These are phyloP conservation scores for Rhododendron molle DNA, from an alignment of 148 eudicot species.

Conservation along the genomic window DNA sequence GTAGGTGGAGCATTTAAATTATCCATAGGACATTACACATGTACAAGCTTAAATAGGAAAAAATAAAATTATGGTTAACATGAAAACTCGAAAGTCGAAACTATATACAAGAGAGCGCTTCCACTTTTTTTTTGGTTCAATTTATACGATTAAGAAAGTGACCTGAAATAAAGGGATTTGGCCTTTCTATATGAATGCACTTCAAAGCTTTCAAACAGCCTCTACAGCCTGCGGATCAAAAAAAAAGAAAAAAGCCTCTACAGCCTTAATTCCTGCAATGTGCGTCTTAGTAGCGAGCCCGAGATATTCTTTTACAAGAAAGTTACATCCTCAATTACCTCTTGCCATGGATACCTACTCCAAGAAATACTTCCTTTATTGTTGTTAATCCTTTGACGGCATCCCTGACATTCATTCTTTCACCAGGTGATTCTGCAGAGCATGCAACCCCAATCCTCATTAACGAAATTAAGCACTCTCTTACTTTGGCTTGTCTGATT, in stretches of 20 bases:
- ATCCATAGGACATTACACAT: neutral
- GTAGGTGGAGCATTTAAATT: neutral
- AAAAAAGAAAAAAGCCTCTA: too few relatives aligned
- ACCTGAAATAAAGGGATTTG: neutral
- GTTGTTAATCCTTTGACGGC: neutral
- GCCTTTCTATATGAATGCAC: neutral
- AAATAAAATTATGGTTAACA: neutral
- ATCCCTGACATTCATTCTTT: neutral
- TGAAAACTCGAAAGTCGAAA: neutral
- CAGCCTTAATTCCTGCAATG: neutral
- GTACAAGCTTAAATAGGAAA: neutral
- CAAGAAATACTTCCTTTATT: constrained; percentile 3
- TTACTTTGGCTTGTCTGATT: neutral
- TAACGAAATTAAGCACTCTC: neutral
- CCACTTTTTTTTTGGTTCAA: neutral
- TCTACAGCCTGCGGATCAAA: too few relatives aligned
- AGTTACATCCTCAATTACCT: neutral
- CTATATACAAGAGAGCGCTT: neutral
- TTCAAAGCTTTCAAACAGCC: neutral
- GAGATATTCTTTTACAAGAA: neutral
- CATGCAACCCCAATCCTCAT: constrained; percentile 8
- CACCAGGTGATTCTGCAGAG: neutral
- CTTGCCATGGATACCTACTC: neutral
- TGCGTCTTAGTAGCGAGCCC: neutral
- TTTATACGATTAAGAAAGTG: neutral